phyloP scores from a whole-genome alignment of 495 filamentous ascomycete species.

The Lineolata rhizophorae region DNA sequence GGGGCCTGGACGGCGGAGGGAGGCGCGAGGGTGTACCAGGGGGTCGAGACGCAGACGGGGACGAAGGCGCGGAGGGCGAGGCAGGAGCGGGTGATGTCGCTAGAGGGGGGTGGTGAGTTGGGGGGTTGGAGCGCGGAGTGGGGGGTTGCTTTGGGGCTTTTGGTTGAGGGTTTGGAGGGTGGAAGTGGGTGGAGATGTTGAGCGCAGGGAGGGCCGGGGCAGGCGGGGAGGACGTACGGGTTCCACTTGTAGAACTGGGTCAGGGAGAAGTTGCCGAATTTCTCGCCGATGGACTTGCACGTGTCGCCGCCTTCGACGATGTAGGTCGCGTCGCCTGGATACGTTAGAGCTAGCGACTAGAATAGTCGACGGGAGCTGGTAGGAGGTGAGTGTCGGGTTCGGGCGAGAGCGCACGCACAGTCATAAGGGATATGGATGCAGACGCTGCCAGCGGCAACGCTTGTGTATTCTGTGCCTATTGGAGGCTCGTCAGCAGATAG shows the following conservation, averaged over 20 bases:
- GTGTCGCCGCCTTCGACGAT: conserved; percentile 5
- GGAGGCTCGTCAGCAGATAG: too few relatives aligned
- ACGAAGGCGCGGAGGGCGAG: conserved; percentile 6
- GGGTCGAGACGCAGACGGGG: conserved; percentile 3
- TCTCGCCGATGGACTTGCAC: conserved; percentile 6
- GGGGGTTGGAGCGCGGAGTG: too few relatives aligned
- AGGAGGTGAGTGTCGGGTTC: too few relatives aligned
- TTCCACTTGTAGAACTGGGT: conserved; percentile 6
- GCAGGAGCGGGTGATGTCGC: conserved; percentile 3
- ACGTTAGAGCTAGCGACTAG: too few relatives aligned
- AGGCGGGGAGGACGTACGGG: conserved; percentile 2
- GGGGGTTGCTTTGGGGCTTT: too few relatives aligned
- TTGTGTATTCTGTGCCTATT: too few relatives aligned
- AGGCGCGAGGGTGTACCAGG: background rate
- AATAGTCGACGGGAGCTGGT: too few relatives aligned
- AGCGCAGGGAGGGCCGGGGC: background rate
- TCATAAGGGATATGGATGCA: too few relatives aligned
- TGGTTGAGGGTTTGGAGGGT: too few relatives aligned
- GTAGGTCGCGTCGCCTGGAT: conserved; percentile 6
- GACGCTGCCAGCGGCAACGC: too few relatives aligned
- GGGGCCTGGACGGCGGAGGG: background rate
- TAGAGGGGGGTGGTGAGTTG: background rate
- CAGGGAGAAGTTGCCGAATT: conserved; percentile 6
- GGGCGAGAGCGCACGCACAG: too few relatives aligned
- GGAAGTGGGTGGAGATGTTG: background rate